Evolutionary conservation across 2,329 filamentous ascomycete species (phyloP).

Genomic region (Microsporum canis): DNA sequence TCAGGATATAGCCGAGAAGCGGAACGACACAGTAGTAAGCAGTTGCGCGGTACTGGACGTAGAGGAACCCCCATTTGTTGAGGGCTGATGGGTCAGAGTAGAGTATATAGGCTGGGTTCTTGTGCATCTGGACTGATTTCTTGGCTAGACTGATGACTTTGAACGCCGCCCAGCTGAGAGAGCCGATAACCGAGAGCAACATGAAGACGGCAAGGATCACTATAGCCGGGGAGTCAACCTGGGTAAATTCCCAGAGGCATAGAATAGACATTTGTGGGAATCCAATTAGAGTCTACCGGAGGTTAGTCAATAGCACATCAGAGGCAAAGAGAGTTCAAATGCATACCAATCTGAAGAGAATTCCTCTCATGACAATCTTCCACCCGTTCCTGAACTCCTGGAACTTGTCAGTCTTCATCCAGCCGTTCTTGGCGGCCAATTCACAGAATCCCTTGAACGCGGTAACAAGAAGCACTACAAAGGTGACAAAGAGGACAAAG

Average conservation of each 20-base stretch:
- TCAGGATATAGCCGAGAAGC: slow-evolving; percentile 61
- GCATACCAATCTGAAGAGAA: slow-evolving; percentile 67
- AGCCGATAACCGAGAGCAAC: slow-evolving; percentile 65
- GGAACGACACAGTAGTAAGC: slow-evolving; percentile 93
- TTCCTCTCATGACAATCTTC: slow-evolving; percentile 85
- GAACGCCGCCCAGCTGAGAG: slow-evolving; percentile 73
- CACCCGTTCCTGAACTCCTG: slow-evolving; percentile 89
- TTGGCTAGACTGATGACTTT: slow-evolving; percentile 86
- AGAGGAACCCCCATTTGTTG: slow-evolving; percentile 97
- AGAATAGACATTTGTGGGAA: slow-evolving; percentile 85
- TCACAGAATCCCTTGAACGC: slow-evolving; percentile 76
- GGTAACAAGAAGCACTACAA: slow-evolving; percentile 61
- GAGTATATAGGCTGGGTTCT: slow-evolving; percentile 92
- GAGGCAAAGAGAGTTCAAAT: background rate
- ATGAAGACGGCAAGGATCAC: slow-evolving; percentile 82
- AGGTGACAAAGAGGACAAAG: slow-evolving; percentile 70
- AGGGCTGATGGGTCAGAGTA: slow-evolving; percentile 89
- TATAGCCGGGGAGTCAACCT: slow-evolving; percentile 71
- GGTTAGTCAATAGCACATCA: background rate
- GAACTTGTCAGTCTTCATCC: slow-evolving; percentile 78
- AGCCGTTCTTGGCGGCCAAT: slow-evolving; percentile 58
- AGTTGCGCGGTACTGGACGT: slow-evolving; percentile 90
- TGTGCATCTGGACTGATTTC: slow-evolving; percentile 80
- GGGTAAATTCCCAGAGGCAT: slow-evolving; percentile 86
- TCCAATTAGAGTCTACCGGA: slow-evolving; percentile 59